Base-by-base conservation (phyloP, 1,284 basidiomycete genomes). In the Melampsora occidentalis region DNA sequence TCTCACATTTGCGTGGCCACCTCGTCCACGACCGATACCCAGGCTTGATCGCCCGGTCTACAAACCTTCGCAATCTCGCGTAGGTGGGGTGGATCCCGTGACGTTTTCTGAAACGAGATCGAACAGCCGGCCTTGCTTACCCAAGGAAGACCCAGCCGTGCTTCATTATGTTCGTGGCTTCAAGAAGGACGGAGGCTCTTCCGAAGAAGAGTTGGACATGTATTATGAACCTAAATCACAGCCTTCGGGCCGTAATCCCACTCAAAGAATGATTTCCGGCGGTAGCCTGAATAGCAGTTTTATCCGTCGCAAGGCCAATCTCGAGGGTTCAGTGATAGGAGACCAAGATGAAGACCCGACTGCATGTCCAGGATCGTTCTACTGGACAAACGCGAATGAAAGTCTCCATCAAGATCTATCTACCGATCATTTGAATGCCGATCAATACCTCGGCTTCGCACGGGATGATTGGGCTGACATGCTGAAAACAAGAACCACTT, bases 381-480 rank as follows among this genome's bases (percentile, higher is more conserved):
- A 76, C 59, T 46, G 46, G 31, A 62, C 28, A 9, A 64, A 68
- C 48, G 49, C 48, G 51, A 42, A 51, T 18, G 65, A 75, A 16
- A 49, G 42, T 12, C 35, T 48, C 28, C 39, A 42, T 53, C 71
- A 39, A 49, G 57, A 64, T 46, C 42, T 0, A 16, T 46, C 42
- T 14, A 46, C 16, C 10, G 42, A 46, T 46, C 42, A 46, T 64
- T 35, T 59, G 33, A 33, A 28, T 75, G 18, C 53, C 53, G 59
- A 62, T 49, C 73, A 28, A 61, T 76, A 68, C 62, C 73, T 76
- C 33, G 66, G 66, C 46, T 76, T 76, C 46, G 35, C 61, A 14
- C 66, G 53, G 9, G 66, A 76, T 42, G 65, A 68, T 12, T 76
- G 73, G 73, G 73, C 73, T 31, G 73, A 76, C 49, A 76, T 76